Base-by-base conservation (phyloP, 305 asterid genomes). In the Fraxinus albicans region DNA sequence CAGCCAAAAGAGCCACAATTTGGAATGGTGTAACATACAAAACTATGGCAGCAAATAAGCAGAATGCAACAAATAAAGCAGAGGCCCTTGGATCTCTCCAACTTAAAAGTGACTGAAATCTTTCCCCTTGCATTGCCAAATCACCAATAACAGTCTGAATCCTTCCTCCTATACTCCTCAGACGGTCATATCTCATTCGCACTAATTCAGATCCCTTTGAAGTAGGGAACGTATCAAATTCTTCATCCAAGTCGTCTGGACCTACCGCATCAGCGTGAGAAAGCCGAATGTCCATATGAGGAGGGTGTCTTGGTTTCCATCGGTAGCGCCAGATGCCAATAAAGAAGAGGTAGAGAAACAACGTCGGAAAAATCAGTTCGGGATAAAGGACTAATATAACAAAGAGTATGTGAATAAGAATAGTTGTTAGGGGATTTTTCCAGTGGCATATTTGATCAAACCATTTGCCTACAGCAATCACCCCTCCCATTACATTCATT, bases 21-120 rank as follows among this genome's bases (percentile, higher is more conserved):
- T 91, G 93, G 50, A 91, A 85, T 0, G 98, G 97, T 40, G 94
- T 91, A 8, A 92, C 87, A 78, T 92, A 93, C 73, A 92, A 67
- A 67, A 87, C 91, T 2, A 93, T 23, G 1, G 98, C 98, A 33
- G 91, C 87, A 17, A 82, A 60, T 2, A 94, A 80, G 80, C 97
- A 94, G 85, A 93, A 89, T 2, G 78, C 60, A 53, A 88, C 88
- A 80, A 94, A 94, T 83, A 94, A 79, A 1, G 94, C 97, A 29
- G 98, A 89, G 1, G 97, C 98, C 78, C 97, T 85, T 1, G 98
- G 91, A 76, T 94, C 98, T 76, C 98, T 85, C 98, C 98, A 94
- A 78, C 91, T 91, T 82, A 93, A 13, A 17, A 94, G 84, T 5
- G 94, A 85, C 55, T 87, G 87, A 0, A 94, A 47, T 84, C 98